These are phyloP conservation scores for Hylodesmum podocarpum DNA, from an alignment of 306 rosid genomes.

Conservation along the genomic window DNA sequence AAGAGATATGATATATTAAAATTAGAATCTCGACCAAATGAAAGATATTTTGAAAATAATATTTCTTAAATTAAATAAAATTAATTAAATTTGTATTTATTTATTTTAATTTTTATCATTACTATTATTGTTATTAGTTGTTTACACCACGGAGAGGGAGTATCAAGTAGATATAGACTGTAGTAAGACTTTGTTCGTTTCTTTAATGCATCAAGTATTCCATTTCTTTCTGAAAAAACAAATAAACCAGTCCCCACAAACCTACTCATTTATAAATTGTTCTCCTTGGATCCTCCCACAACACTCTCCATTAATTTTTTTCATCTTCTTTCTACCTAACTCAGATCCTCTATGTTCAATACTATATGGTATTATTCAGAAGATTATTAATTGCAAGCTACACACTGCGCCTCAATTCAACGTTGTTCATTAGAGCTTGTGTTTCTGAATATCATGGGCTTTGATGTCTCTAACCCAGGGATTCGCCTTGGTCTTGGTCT, in stretches of 20 bases:
- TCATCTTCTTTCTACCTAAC: background rate
- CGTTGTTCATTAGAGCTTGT: background rate
- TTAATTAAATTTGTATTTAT: too few relatives aligned
- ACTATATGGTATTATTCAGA: background rate
- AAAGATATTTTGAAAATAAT: too few relatives aligned
- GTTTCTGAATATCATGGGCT: conserved; percentile 36
- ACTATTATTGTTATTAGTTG: too few relatives aligned
- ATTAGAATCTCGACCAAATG: too few relatives aligned
- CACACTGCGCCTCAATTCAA: background rate
- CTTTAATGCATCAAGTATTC: background rate
- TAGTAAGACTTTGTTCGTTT: too few relatives aligned
- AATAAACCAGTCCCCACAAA: conserved; percentile 38
- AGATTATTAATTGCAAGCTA: background rate
- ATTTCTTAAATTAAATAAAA: too few relatives aligned
- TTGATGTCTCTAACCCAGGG: conserved; percentile 45
- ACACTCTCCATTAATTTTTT: conserved; percentile 12
- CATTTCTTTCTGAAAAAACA: conserved; percentile 8
- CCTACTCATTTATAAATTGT: conserved; percentile 16
- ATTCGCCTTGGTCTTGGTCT: conserved; percentile 71
- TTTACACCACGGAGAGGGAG: too few relatives aligned
- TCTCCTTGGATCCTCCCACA: background rate
- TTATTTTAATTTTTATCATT: too few relatives aligned
- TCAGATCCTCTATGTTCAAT: background rate
- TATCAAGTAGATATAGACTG: too few relatives aligned
- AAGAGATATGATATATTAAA: too few relatives aligned